Conservation (phyloP, 345 rosid species). For the Lumnitzera littorea region DNA sequence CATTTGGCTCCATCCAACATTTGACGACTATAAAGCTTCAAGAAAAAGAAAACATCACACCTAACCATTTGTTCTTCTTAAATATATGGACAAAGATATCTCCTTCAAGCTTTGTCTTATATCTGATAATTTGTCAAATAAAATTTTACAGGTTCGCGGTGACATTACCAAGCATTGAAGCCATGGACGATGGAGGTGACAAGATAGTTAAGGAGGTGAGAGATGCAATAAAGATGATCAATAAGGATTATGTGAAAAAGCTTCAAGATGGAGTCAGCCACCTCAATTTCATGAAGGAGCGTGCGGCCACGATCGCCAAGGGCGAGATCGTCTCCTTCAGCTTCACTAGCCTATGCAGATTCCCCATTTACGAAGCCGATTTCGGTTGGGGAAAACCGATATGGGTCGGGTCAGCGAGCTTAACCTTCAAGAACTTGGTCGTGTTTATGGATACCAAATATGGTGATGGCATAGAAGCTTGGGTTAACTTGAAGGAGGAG, state of each 20-base stretch:
- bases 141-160: slow-evolving; percentile 2
- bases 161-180: slow-evolving; percentile 1
- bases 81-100: too few relatives aligned
- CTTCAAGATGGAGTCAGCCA: slow-evolving; percentile 12
- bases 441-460: slow-evolving; percentile 28
- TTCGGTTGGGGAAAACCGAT: slow-evolving; percentile 19
- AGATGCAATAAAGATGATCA: slow-evolving; percentile 13
- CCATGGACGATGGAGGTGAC: neutral
- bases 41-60: too few relatives aligned
- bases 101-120: too few relatives aligned
- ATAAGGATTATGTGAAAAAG: slow-evolving; percentile 16
- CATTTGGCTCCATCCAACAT: too few relatives aligned
- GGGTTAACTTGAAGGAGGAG: slow-evolving; percentile 14
- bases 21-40: too few relatives aligned
- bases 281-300: slow-evolving; percentile 11
- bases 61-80: too few relatives aligned
- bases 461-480: slow-evolving; percentile 28
- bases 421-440: slow-evolving; percentile 27
- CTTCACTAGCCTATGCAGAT: slow-evolving; percentile 19
- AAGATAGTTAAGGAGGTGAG: slow-evolving; percentile 11
- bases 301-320: neutral
- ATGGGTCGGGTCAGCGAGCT: slow-evolving; percentile 18
- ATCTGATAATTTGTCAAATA: too few relatives aligned
- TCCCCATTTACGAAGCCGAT: slow-evolving; percentile 15
- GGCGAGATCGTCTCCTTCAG: slow-evolving; percentile 20